phyloP scores from a whole-genome alignment of 169 alveolate species.

The Eimeria sp. region DNA sequence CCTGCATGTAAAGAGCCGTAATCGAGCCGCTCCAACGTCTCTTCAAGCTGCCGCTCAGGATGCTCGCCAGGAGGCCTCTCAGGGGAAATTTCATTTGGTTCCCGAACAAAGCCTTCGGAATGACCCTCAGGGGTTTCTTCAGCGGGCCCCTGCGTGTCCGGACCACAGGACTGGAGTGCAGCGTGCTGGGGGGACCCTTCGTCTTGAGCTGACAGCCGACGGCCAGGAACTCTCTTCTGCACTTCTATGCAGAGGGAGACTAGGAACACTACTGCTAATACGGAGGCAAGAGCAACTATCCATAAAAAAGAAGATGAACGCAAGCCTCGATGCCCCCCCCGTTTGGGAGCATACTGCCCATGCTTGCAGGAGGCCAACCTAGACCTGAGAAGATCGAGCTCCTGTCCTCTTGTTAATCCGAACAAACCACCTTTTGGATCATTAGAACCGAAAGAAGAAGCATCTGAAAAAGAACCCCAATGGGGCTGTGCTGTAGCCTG shows the following conservation, averaged over 20 bases:
- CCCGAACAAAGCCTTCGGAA: not conserved
- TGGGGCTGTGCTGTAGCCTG: not conserved
- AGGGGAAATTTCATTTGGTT: not conserved
- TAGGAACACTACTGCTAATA: not conserved
- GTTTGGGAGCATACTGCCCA: not conserved
- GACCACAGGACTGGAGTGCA: not conserved
- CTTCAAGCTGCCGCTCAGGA: not conserved
- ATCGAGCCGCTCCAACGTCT: not conserved
- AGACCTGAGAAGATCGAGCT: not conserved
- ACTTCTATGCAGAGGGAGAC: not conserved
- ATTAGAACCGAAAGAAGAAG: not conserved
- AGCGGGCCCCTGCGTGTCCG: not conserved
- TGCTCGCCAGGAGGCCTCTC: not conserved
- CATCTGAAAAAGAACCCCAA: not conserved
- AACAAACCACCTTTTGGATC: not conserved
- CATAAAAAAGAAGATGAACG: not conserved
- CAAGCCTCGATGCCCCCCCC: not conserved
- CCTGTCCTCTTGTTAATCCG: not conserved
- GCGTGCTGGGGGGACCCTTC: not conserved
- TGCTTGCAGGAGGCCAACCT: not conserved
- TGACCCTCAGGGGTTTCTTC: not conserved
- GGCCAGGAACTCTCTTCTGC: not conserved
- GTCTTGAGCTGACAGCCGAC: not conserved
- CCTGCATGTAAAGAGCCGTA: not conserved
- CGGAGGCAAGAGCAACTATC: not conserved